Base-by-base conservation (phyloP, 371 early-diverging fungal genomes). In the Syncephalastrum racemosum region DNA sequence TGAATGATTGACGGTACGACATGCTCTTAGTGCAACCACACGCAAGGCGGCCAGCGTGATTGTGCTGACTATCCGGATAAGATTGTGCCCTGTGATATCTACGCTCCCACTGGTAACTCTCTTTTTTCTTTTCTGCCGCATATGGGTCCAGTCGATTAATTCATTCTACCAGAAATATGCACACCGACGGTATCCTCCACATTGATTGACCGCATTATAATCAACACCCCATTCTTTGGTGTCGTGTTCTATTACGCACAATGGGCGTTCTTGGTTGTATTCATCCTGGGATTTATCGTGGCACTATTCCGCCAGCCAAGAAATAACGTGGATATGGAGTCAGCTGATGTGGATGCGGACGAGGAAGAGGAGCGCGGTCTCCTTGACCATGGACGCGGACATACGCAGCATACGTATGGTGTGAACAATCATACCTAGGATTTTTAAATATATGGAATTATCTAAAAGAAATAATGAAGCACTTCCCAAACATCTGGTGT, bases 141-240 rank as follows among this genome's bases (percentile, higher is more conserved):
- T 44, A 7, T 48, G 46, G 39, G 24, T 49, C 4, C 4, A 3
- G 46, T 15, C 41, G 25, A 23, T 46, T 16, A 4, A n/a, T 59
- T 18, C 20, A 14, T 24, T 13, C 24, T 36, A 24, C 15, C 58
- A 60, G 81, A 75, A 8, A 74, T 85, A 36, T 88, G 88, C 56
- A 86, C 86, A 12, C 86, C 86, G 1, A 86, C 88, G 0, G 73
- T 77, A 6, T 67, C 82, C 13, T 86, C 88, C 0, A 68, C 70
- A 6, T 53, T 82, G 55, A 66, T 85, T 54, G 62, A 80, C 59
- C 79, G 77, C 20, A 77, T 86, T 44, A 63, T 69, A n/a, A 54
- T 82, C 25, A 79, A 74, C 20, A 77, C 78, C 20, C 88, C 85
- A 15, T 66, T 71, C 6, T 77, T 88, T 48, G 83, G 85, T 6